phyloP scores from a whole-genome alignment of 2,329 filamentous ascomycete genomes.

The Stemphylium vesicarium region DNA sequence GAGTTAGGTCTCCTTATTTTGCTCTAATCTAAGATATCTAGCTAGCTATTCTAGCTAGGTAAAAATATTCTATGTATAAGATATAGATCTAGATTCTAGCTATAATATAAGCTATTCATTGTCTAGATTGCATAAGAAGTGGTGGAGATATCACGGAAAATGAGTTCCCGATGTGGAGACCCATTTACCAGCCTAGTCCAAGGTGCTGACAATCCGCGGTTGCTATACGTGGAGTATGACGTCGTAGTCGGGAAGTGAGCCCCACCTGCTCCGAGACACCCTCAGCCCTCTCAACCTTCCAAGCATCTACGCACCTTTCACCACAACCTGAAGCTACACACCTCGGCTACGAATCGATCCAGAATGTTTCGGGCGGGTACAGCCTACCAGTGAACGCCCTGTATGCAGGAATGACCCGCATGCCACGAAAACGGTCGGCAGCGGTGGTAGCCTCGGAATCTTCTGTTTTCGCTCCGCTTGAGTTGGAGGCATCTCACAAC shows the following conservation, averaged over 20 bases:
- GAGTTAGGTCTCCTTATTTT: no score
- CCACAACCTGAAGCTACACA: not conserved
- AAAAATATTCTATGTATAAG: no score
- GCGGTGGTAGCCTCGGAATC: slow-evolving; percentile 9
- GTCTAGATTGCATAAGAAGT: no score
- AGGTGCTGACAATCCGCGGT: not conserved
- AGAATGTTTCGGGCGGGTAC: no score
- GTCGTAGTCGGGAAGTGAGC: not conserved
- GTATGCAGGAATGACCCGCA: not conserved
- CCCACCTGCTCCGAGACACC: not conserved
- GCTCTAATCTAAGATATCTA: no score
- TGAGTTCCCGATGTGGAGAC: no score
- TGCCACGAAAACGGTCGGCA: slow-evolving; percentile 4
- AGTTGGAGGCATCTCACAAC: slow-evolving; percentile 4
- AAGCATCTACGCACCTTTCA: not conserved
- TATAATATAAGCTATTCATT: no score
- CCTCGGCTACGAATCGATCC: not conserved
- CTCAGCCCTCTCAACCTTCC: not conserved
- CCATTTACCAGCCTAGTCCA: no score
- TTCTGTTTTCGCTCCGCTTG: not conserved
- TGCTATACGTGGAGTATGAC: slow-evolving; percentile 10
- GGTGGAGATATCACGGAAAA: no score
- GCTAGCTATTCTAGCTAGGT: no score
- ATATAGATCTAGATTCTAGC: no score
- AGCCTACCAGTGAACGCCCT: not conserved